Evolutionary conservation across 1,284 basidiomycete species (phyloP).

Genomic region (Ustilago tritici): DNA sequence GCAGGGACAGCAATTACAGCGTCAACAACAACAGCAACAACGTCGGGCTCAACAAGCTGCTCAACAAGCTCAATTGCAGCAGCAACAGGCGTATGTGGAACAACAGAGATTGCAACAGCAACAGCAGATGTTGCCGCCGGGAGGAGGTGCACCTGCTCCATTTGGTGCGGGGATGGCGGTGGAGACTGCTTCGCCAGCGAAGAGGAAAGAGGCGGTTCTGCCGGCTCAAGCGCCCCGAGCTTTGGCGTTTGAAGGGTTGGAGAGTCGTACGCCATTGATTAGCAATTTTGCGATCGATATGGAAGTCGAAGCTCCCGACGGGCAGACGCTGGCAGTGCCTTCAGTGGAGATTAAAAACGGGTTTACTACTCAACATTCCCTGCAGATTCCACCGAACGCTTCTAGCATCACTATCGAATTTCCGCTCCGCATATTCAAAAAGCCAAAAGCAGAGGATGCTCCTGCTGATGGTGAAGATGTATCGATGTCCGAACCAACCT

Average conservation of each 20-base stretch:
- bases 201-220: conserved; percentile 32
- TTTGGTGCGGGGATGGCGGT: conserved; percentile 18
- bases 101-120: conserved; percentile 29
- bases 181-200: conserved; percentile 23
- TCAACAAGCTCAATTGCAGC: conserved; percentile 22
- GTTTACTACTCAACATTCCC: conserved; percentile 37
- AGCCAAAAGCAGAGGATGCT: conserved; percentile 2
- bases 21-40: conserved; percentile 28
- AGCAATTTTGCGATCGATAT: conserved; percentile 37
- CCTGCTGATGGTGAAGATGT: conserved; percentile 17
- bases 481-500: conserved; percentile 12
- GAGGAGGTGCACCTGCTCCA: conserved; percentile 5
- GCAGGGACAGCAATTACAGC: conserved; percentile 18
- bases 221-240: conserved; percentile 16
- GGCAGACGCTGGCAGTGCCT: conserved; percentile 17
- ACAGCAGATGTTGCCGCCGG: conserved; percentile 24
- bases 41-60: conserved; percentile 21
- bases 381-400: conserved; percentile 43
- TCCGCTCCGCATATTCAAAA: conserved; percentile 29
- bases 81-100: conserved; percentile 28
- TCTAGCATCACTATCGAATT: conserved; percentile 38
- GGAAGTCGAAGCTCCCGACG: conserved; percentile 37
- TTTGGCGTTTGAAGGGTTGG: conserved; percentile 30
- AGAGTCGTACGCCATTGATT: conserved; percentile 35
- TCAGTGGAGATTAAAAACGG: conserved; percentile 37